Base-by-base conservation (phyloP, 139 green algal genomes). In the Chlorella sp. region DNA sequence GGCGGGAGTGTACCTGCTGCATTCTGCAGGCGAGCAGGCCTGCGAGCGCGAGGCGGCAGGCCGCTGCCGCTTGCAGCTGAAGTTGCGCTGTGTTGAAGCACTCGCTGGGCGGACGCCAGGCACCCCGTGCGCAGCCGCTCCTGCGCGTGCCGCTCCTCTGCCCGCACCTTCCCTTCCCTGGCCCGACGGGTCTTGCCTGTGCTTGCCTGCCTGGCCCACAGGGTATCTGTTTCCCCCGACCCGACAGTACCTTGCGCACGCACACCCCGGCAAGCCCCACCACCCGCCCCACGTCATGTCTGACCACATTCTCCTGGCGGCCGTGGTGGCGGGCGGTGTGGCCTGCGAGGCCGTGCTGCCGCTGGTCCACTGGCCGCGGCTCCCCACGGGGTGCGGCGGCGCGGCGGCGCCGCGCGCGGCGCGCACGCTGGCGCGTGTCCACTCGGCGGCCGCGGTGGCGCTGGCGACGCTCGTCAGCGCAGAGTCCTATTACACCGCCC, bases 221-320 rank as follows among this genome's bases (percentile, higher is more conserved):
- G n/a, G n/a, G n/a, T n/a, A n/a, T n/a, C n/a, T n/a, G n/a, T n/a
- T n/a, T n/a, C n/a, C n/a, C n/a, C n/a, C n/a, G n/a, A n/a, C n/a
- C n/a, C n/a, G n/a, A n/a, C n/a, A n/a, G n/a, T n/a, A n/a, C n/a
- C n/a, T n/a, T n/a, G n/a, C n/a, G n/a, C n/a, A n/a, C n/a, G n/a
- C n/a, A n/a, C n/a, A n/a, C n/a, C n/a, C n/a, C 5, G 72, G 63
- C 72, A 71, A 71, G 60, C 48, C 36, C 45, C 14, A 12, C 23
- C 63, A 79, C 38, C 73, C 73, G 23, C 73, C 73, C 1, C 74
- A 85, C 23, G 67, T 85, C 1, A 85, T 85, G 79, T 76, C 59
- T 1, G 79, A 85, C 50, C 79, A 85, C 64, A 64, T 85, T n/a
- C 67, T 85, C 31, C 58, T 85, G 68, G 74, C 53, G 17, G 45